These are phyloP conservation scores for Nicotiana otophora DNA, from an alignment of 257 asterid species.

Conservation along the genomic window DNA sequence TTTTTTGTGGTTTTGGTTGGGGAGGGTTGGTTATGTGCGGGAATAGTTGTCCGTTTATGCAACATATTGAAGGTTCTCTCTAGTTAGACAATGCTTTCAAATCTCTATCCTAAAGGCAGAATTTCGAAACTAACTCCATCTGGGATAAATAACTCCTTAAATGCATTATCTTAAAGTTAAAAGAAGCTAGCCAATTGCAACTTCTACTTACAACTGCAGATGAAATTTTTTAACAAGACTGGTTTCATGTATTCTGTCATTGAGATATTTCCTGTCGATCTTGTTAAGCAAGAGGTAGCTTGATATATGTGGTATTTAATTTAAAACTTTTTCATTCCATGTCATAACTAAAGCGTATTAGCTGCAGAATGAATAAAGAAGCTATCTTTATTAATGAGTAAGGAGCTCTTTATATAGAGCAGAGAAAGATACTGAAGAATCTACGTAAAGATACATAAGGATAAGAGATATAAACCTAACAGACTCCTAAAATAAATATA, in stretches of 20 bases:
- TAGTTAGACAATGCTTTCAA: conserved; percentile 2
- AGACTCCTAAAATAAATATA: too few species aligned
- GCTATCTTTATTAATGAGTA: too few species aligned
- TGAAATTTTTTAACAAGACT: background rate
- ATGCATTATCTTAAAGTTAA: background rate
- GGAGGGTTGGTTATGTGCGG: background rate
- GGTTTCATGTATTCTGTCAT: background rate
- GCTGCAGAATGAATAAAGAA: too few species aligned
- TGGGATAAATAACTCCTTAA: background rate
- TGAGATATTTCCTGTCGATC: background rate
- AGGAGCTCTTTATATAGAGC: too few species aligned
- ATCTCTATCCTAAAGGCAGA: background rate
- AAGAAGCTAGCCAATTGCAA: background rate
- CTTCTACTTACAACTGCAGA: background rate
- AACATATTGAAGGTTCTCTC: background rate
- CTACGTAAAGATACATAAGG: too few species aligned
- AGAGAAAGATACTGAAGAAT: too few species aligned
- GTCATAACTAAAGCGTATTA: background rate
- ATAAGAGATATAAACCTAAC: too few species aligned
- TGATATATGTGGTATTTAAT: background rate
- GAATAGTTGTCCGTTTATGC: background rate
- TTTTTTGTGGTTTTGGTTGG: background rate
- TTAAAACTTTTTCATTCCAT: background rate
- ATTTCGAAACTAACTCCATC: background rate
- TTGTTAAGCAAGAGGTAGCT: background rate